phyloP scores from a whole-genome alignment of 345 rosid genomes.

The Aquilaria sinensis region DNA sequence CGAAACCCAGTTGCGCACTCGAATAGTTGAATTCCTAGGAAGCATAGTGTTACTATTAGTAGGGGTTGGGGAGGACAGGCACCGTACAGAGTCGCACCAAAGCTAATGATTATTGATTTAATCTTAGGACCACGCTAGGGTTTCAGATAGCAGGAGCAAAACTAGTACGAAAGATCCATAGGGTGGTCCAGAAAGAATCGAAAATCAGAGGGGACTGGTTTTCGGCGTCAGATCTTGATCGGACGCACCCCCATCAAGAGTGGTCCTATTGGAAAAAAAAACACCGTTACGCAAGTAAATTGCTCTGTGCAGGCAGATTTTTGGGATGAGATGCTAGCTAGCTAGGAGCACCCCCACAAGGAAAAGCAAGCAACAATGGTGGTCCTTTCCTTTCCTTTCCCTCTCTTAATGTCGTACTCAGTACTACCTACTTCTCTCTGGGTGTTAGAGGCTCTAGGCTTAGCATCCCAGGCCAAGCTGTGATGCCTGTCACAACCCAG shows the following conservation, averaged over 20 bases:
- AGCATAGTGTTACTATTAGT: too few relatives aligned
- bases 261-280: too few relatives aligned
- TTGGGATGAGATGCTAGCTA: too few relatives aligned
- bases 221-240: constrained; percentile 11
- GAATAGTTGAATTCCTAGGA: too few relatives aligned
- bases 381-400: constrained; percentile 15
- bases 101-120: constrained; percentile 3
- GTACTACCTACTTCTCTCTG: constrained; percentile 8
- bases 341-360: not conserved
- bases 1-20: too few relatives aligned
- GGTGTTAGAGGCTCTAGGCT: constrained; percentile 5
- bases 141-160: not conserved
- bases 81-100: not conserved
- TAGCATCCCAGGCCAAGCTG: not conserved
- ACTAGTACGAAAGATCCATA: not conserved
- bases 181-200: constrained; percentile 19
- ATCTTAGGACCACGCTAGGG: constrained; percentile 8
- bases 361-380: not conserved
- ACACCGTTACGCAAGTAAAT: too few relatives aligned
- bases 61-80: too few relatives aligned
- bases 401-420: not conserved
- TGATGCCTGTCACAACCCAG: constrained; percentile 3
- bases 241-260: constrained; percentile 6
- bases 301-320: too few relatives aligned
- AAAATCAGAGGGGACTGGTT: too few relatives aligned